A percentile compares a stretch with the other conserved stretches of the same genome.
These are phyloP conservation scores for Cutaneotrichosporon sp. DNA, from an alignment of 1,284 basidiomycete species.

Conservation along the genomic window DNA sequence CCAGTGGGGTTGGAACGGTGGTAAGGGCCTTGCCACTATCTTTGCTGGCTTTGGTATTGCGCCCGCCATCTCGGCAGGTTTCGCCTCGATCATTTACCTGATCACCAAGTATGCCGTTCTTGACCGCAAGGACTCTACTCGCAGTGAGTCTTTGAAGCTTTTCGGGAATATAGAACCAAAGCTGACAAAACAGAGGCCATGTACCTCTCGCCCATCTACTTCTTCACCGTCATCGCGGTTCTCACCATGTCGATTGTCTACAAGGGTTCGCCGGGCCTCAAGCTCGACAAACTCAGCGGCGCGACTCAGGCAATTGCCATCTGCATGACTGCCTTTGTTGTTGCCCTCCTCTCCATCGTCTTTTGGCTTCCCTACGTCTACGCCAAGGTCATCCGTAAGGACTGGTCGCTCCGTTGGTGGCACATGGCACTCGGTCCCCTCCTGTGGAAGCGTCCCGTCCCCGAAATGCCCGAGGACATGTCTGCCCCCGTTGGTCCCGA, in stretches of 20 bases:
- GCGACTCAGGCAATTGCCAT: slow-evolving; percentile 54
- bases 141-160: slow-evolving; percentile 16
- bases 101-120: slow-evolving; percentile 54
- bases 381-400: slow-evolving; percentile 55
- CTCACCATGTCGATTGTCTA: slow-evolving; percentile 51
- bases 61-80: slow-evolving; percentile 52
- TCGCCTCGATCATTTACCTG: slow-evolving; percentile 54
- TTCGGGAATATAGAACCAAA: too few relatives aligned
- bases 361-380: slow-evolving; percentile 58
- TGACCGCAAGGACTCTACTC: slow-evolving; percentile 45
- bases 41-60: slow-evolving; percentile 54
- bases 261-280: slow-evolving; percentile 52
- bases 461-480: slow-evolving; percentile 10
- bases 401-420: slow-evolving; percentile 55
- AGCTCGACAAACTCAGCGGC: slow-evolving; percentile 47
- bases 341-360: slow-evolving; percentile 51
- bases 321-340: slow-evolving; percentile 52
- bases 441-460: slow-evolving; percentile 51
- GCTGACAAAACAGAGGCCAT: slow-evolving; percentile 31
- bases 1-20: slow-evolving; percentile 57
- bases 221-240: slow-evolving; percentile 51
- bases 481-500: slow-evolving; percentile 45
- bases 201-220: slow-evolving; percentile 52
- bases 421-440: slow-evolving; percentile 57
- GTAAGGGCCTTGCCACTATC: slow-evolving; percentile 55